Conservation (phyloP, 78 protist genomes). For the Creolimax fragrantissima region DNA sequence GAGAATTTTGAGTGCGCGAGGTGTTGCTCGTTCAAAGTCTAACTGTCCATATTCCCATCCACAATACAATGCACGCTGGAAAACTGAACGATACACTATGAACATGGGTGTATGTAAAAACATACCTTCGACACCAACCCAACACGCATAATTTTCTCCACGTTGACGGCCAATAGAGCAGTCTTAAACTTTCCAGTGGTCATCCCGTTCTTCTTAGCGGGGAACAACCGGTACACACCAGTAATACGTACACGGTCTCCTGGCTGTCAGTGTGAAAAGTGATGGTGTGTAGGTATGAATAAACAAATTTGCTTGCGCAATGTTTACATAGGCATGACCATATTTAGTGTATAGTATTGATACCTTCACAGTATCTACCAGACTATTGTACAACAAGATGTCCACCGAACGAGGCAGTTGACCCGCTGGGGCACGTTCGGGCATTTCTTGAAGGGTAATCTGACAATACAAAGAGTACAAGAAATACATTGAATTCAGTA, state of each 20-base stretch:
- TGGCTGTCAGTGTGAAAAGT: neutral
- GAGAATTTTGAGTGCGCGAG: too few relatives aligned
- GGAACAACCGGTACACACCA: slow-evolving; percentile 60
- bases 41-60: too few relatives aligned
- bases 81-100: neutral
- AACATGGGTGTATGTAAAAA: neutral
- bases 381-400: slow-evolving; percentile 74
- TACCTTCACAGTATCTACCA: slow-evolving; percentile 89
- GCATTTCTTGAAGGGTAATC: slow-evolving; percentile 88
- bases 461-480: too few relatives aligned
- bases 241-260: slow-evolving; percentile 90
- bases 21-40: too few relatives aligned
- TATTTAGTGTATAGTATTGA: neutral
- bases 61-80: too few relatives aligned
- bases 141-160: too few relatives aligned
- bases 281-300: neutral
- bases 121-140: too few relatives aligned
- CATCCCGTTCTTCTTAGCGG: neutral
- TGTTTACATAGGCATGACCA: neutral
- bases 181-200: slow-evolving; percentile 18
- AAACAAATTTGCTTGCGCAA: too few relatives aligned
- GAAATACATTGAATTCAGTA: too few relatives aligned
- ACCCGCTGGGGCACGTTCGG: slow-evolving; percentile 97
- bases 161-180: too few relatives aligned
- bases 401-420: slow-evolving; percentile 93